phyloP scores from a whole-genome alignment of 1,284 basidiomycete genomes.

The Spongispora temasekensis region DNA sequence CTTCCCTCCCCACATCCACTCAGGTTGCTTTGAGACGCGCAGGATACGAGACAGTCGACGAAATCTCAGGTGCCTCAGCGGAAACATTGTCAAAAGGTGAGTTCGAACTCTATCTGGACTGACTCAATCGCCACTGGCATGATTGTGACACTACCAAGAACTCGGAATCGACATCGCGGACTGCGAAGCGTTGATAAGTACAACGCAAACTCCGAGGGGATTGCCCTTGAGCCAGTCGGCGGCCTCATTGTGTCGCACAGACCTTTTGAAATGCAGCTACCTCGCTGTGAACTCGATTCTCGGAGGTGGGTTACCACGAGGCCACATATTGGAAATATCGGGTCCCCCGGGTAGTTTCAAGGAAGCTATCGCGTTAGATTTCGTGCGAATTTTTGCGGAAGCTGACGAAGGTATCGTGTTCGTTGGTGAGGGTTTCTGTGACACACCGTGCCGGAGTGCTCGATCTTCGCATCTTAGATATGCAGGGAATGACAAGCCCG shows the following conservation, averaged over 20 bases:
- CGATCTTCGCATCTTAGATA: slow-evolving; percentile 41
- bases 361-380: slow-evolving; percentile 51
- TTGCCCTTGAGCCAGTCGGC: slow-evolving; percentile 58
- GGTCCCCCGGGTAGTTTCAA: slow-evolving; percentile 73
- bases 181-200: slow-evolving; percentile 45
- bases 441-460: slow-evolving; percentile 6
- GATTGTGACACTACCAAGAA: slow-evolving; percentile 36
- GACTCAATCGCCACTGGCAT: not conserved
- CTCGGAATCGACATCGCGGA: slow-evolving; percentile 46
- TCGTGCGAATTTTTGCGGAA: slow-evolving; percentile 49
- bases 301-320: slow-evolving; percentile 58
- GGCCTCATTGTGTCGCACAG: slow-evolving; percentile 42
- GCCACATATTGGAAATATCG: slow-evolving; percentile 68
- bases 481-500: slow-evolving; percentile 64
- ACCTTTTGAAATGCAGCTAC: slow-evolving; percentile 39
- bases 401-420: slow-evolving; percentile 55
- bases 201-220: slow-evolving; percentile 37
- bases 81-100: slow-evolving; percentile 48
- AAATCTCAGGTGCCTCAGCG: slow-evolving; percentile 42
- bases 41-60: slow-evolving; percentile 53
- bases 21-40: slow-evolving; percentile 44
- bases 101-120: slow-evolving; percentile 4
- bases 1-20: slow-evolving; percentile 26
- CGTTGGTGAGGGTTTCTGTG: slow-evolving; percentile 48
- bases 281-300: slow-evolving; percentile 56